Evolutionary conservation across 768 basidiomycete species (phyloP).

Genomic region (Collybiopsis luxurians): DNA sequence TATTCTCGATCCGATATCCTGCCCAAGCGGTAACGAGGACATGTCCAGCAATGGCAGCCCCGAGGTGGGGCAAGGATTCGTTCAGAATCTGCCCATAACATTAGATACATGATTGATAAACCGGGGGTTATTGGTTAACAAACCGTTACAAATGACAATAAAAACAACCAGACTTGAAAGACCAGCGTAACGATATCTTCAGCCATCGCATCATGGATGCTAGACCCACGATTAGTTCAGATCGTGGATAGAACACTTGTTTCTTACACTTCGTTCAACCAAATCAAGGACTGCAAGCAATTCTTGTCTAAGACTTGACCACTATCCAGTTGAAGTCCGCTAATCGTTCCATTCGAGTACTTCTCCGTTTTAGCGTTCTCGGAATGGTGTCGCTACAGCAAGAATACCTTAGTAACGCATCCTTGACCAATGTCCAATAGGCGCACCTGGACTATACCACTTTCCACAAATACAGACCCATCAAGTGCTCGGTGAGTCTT

Average conservation of each 20-base stretch:
- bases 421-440: no score
- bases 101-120: no score
- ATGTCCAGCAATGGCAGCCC: conserved; percentile 44
- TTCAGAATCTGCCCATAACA: conserved; percentile 36
- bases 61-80: conserved; percentile 52
- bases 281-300: conserved; percentile 43
- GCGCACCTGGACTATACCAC: background rate
- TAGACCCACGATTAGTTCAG: conserved; percentile 2
- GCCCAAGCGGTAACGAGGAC: conserved; percentile 47
- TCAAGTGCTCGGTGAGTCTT: background rate
- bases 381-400: background rate
- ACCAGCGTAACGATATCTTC: conserved; percentile 46
- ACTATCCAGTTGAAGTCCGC: conserved; percentile 8
- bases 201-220: conserved; percentile 29
- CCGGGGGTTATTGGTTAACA: background rate
- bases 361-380: background rate
- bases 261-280: conserved; percentile 45
- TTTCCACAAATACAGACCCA: background rate
- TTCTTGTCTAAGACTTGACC: conserved; percentile 11
- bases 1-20: conserved; percentile 36
- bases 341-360: conserved; percentile 8
- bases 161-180: conserved; percentile 48
- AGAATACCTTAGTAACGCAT: no score
- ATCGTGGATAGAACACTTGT: background rate
- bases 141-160: conserved; percentile 45